Conservation (phyloP, 2,329 filamentous ascomycete genomes). For the Atkinsonella hypoxylon region DNA sequence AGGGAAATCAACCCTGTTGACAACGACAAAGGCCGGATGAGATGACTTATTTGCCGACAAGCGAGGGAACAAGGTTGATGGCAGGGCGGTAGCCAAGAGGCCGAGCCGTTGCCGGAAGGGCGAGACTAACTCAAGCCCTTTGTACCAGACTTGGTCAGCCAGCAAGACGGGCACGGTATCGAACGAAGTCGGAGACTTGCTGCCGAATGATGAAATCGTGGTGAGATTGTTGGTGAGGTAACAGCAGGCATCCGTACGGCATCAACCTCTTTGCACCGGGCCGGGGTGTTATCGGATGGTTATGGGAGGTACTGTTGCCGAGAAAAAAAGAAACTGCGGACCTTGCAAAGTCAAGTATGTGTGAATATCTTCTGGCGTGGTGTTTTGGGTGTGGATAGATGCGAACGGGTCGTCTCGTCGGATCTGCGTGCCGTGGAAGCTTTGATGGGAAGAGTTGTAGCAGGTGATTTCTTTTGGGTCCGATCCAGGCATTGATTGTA, state of each 20-base stretch:
- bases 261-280: conserved; percentile 23
- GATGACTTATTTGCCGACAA: conserved; percentile 7
- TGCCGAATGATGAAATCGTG: conserved; percentile 16
- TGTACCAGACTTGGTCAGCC: conserved; percentile 8
- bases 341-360: neutral
- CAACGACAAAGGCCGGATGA: conserved; percentile 5
- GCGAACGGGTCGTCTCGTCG: neutral
- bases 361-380: neutral
- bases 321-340: neutral
- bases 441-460: neutral
- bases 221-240: conserved; percentile 17
- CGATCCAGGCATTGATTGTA: neutral
- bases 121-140: conserved; percentile 5
- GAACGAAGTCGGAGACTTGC: conserved; percentile 25
- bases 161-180: neutral
- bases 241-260: conserved; percentile 43
- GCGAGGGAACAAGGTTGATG: conserved; percentile 1
- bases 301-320: neutral
- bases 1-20: neutral
- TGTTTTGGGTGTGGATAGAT: neutral
- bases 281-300: neutral
- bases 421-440: conserved; percentile 1
- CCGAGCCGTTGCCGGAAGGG: conserved; percentile 9
- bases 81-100: conserved; percentile 7
- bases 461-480: neutral